A percentile compares a stretch with the other conserved stretches of the same genome.
phyloP scores from a whole-genome alignment of 768 basidiomycete genomes.

The Hericium alpestre region DNA sequence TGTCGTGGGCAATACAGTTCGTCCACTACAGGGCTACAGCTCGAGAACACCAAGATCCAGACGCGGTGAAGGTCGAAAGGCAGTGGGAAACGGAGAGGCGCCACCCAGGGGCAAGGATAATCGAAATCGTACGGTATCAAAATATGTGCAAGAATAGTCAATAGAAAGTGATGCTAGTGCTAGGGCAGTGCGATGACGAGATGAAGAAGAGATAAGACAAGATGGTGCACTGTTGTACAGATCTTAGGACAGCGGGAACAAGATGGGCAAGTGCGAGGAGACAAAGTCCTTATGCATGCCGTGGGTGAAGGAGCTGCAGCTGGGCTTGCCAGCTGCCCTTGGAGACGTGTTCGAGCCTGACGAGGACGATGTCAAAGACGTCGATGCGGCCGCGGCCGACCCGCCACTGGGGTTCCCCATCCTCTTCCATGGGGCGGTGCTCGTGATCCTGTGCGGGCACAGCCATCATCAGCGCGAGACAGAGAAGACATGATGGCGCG shows the following conservation, averaged over 20 bases:
- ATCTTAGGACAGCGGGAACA: not conserved
- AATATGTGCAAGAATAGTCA: not conserved
- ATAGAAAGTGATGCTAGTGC: not conserved
- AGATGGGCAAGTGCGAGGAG: not conserved
- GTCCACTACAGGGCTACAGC: too few relatives aligned
- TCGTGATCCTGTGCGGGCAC: slow-evolving; percentile 33
- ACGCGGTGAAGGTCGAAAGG: not conserved
- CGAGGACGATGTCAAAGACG: slow-evolving; percentile 58
- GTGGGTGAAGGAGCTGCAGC: slow-evolving; percentile 34
- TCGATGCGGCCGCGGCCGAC: slow-evolving; percentile 48
- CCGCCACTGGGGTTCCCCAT: slow-evolving; percentile 49
- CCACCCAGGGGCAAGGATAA: not conserved
- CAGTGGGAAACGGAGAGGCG: not conserved
- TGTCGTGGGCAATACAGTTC: not conserved
- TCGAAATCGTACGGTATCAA: not conserved
- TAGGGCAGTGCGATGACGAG: not conserved
- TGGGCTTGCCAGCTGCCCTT: slow-evolving; percentile 80
- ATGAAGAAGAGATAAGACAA: not conserved
- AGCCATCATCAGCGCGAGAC: not conserved
- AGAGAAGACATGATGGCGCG: not conserved
- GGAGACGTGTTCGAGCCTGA: slow-evolving; percentile 75
- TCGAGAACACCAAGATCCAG: too few relatives aligned
- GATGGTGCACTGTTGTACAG: too few relatives aligned
- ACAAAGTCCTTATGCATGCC: not conserved
- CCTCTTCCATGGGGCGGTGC: slow-evolving; percentile 48